A percentile compares a stretch with the other conserved stretches of the same genome.
Evolutionary conservation across 2,329 filamentous ascomycete species (phyloP).

Genomic region (Ophiostoma ulmi): DNA sequence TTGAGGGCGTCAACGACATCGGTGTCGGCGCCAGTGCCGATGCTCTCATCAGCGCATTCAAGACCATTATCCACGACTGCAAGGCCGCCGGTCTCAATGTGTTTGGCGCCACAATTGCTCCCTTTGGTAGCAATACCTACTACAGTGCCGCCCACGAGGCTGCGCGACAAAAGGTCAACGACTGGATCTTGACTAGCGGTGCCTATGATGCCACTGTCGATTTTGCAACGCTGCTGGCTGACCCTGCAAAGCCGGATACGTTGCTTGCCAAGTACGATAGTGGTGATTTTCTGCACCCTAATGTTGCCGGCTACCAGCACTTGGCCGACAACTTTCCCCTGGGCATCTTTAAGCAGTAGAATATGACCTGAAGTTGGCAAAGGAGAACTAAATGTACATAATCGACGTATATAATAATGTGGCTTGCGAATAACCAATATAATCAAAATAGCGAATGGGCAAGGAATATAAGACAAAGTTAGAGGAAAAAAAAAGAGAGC

Average conservation of each 20-base stretch:
- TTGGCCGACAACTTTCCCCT: constrained; percentile 2
- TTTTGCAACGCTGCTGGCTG: background rate
- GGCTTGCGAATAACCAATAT: background rate
- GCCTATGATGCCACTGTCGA: background rate
- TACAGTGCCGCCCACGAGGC: background rate
- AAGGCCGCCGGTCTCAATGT: constrained; percentile 51
- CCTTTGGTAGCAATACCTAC: constrained; percentile 40
- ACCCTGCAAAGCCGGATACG: background rate
- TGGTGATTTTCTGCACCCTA: background rate
- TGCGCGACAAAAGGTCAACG: background rate
- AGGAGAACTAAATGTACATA: constrained; percentile 30
- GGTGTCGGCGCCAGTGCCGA: constrained; percentile 47
- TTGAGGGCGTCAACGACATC: constrained; percentile 48
- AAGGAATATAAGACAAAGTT: background rate
- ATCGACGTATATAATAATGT: background rate
- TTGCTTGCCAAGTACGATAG: background rate
- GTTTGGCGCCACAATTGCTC: constrained; percentile 62
- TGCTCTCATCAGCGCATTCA: constrained; percentile 52
- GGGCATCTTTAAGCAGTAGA: background rate
- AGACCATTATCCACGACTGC: constrained; percentile 52
- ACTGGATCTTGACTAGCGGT: background rate
- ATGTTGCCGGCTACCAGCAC: background rate
- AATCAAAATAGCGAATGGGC: background rate
- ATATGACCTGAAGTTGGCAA: background rate
- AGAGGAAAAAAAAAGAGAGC: constrained; percentile 17